Percentiles rank a stretch among this genome's conserved stretches.
Conservation (phyloP, 441 rosid species). For the Breynia disticha region DNA sequence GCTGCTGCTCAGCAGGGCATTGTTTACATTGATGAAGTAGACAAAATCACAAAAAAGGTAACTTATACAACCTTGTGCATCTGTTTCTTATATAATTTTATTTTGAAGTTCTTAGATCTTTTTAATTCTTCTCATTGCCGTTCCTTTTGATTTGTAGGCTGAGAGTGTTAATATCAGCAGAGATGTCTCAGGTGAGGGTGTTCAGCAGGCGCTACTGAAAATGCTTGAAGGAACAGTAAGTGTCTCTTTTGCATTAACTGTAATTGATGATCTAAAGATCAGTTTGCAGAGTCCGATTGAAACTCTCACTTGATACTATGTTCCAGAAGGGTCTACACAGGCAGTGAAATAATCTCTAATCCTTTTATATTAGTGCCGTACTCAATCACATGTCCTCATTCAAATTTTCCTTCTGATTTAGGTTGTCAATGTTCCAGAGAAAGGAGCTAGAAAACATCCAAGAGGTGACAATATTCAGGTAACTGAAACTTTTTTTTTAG, state of each 20-base stretch:
- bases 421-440: constrained; percentile 97
- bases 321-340: no score
- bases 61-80: not conserved
- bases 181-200: constrained; percentile 99
- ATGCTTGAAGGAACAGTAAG: constrained; percentile 99
- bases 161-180: constrained; percentile 94
- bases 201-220: constrained; percentile 90
- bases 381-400: no score
- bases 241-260: constrained; percentile 14
- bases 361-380: no score
- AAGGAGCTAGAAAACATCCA: constrained; percentile 98
- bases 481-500: constrained; percentile 4
- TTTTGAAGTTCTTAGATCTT: not conserved
- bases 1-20: constrained; percentile 99
- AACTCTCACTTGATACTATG: no score
- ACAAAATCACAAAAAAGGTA: constrained; percentile 97
- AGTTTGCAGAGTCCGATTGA: no score
- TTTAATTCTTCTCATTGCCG: constrained; percentile 3
- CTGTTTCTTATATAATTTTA: constrained; percentile 1
- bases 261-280: not conserved
- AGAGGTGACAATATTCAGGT: constrained; percentile 99
- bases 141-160: constrained; percentile 44
- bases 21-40: constrained; percentile 96
- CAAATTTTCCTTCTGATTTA: constrained; percentile 18
- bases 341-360: no score